These are phyloP conservation scores for Rhizophlyctis rosea DNA, from an alignment of 192 early-diverging fungal species.

Conservation along the genomic window DNA sequence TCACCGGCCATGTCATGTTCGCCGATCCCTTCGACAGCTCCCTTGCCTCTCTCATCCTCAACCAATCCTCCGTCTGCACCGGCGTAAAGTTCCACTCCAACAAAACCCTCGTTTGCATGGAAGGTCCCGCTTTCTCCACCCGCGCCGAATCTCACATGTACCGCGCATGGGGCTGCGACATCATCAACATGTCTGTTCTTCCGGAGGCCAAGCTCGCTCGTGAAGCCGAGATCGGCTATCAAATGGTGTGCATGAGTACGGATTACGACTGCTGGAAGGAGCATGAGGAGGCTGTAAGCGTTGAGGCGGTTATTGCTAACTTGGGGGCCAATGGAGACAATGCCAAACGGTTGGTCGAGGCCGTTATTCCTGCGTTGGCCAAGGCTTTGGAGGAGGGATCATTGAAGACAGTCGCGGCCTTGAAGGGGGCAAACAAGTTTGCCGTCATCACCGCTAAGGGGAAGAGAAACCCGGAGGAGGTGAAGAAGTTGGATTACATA, in stretches of 20 bases:
- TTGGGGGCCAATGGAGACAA: conserved; percentile 80
- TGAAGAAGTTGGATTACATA: conserved; percentile 76
- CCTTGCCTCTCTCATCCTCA: conserved; percentile 70
- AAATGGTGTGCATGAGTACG: conserved; percentile 99
- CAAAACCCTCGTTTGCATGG: conserved; percentile 95
- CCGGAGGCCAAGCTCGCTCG: conserved; percentile 96
- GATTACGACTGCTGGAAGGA: conserved; percentile 89
- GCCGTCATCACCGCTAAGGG: conserved; percentile 79
- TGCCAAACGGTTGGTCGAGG: conserved; percentile 74
- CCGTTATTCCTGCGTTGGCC: conserved; percentile 76
- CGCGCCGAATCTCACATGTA: conserved; percentile 97
- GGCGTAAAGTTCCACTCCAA: conserved; percentile 68
- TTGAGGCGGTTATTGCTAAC: conserved; percentile 85
- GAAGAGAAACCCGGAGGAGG: conserved; percentile 67
- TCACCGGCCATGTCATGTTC: conserved; percentile 87
- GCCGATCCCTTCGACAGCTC: conserved; percentile 87
- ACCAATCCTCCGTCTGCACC: conserved; percentile 38
- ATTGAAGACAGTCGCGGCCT: conserved; percentile 51
- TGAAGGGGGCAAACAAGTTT: conserved; percentile 81
- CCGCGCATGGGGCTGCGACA: conserved; percentile 83
- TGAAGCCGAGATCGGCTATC: conserved; percentile 98
- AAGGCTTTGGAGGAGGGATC: conserved; percentile 53
- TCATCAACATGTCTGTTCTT: conserved; percentile 98
- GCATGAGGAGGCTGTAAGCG: conserved; percentile 52
- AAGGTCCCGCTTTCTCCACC: conserved; percentile 97